Evolutionary conservation across 495 filamentous ascomycete genomes (phyloP).

Genomic region (Hypoxylon crocopeplum): DNA sequence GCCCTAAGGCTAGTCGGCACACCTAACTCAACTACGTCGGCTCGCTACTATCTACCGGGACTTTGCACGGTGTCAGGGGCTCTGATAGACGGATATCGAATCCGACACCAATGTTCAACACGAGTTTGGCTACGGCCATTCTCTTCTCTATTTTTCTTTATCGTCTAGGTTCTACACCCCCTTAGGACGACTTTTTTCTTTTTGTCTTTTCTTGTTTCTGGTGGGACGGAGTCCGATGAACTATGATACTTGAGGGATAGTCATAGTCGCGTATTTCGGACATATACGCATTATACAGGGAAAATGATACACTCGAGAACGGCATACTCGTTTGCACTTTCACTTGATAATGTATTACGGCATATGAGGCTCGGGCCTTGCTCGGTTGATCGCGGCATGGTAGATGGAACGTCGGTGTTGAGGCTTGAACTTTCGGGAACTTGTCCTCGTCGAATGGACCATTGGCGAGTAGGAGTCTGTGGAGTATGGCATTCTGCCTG

Average conservation of each 20-base stretch:
- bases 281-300: constrained; percentile 37
- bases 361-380: constrained; percentile 22
- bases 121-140: constrained; percentile 10
- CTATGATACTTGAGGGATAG: constrained; percentile 31
- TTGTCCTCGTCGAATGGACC: constrained; percentile 1
- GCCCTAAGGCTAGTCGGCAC: constrained; percentile 12
- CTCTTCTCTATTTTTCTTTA: constrained; percentile 2
- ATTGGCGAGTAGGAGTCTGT: constrained; percentile 14
- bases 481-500: constrained; percentile 6
- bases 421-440: constrained; percentile 16
- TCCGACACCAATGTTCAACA: neutral
- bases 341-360: constrained; percentile 35
- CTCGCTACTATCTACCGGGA: constrained; percentile 16
- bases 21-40: constrained; percentile 8
- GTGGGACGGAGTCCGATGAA: constrained; percentile 18
- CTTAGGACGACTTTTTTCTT: constrained; percentile 14
- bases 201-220: constrained; percentile 15
- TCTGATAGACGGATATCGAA: constrained; percentile 1
- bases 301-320: constrained; percentile 16
- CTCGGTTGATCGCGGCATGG: constrained; percentile 23
- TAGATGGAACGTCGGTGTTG: constrained; percentile 23
- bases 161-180: neutral
- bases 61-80: constrained; percentile 23
- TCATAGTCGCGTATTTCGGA: constrained; percentile 36
- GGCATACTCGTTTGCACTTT: constrained; percentile 24